phyloP scores from a whole-genome alignment of 805 yeast genomes.

The Candida methanosorbosa region DNA sequence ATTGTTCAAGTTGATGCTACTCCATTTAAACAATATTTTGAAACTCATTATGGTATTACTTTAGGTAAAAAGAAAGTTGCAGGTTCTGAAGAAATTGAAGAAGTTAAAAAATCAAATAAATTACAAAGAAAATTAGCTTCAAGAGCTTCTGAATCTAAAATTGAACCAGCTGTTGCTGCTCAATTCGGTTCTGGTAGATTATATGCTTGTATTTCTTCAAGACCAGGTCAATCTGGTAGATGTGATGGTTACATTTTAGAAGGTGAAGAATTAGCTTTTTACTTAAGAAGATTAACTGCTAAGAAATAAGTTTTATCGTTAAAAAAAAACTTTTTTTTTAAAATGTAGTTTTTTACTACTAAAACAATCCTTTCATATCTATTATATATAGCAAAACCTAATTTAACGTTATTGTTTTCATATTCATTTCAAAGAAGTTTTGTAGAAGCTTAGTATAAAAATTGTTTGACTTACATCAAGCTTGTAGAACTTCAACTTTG shows the following conservation, averaged over 20 bases:
- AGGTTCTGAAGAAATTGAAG: slow-evolving; percentile 47
- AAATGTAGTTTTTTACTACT: background rate
- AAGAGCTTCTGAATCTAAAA: slow-evolving; percentile 77
- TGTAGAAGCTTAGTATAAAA: too few relatives aligned
- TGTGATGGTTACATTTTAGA: slow-evolving; percentile 99
- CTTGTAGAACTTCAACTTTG: too few relatives aligned
- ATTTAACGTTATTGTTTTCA: slow-evolving; percentile 18
- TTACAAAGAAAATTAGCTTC: slow-evolving; percentile 89
- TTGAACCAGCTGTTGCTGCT: slow-evolving; percentile 85
- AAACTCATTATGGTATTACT: slow-evolving; percentile 92
- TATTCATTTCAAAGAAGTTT: too few relatives aligned
- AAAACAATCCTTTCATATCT: background rate
- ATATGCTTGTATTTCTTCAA: slow-evolving; percentile 96
- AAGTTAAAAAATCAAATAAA: slow-evolving; percentile 61
- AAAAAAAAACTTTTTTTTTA: too few relatives aligned
- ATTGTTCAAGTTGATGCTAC: slow-evolving; percentile 99
- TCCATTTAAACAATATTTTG: slow-evolving; percentile 99
- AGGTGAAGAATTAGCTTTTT: slow-evolving; percentile 99
- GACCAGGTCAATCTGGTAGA: slow-evolving; percentile 99
- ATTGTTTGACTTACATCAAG: too few relatives aligned
- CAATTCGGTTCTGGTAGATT: slow-evolving; percentile 99
- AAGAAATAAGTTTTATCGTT: slow-evolving; percentile 80
- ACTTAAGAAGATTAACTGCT: slow-evolving; percentile 99
- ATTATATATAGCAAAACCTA: slow-evolving; percentile 16
- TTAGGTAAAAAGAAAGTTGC: slow-evolving; percentile 76